These are phyloP conservation scores for Xerocomus brunneocitrinus DNA, from an alignment of 768 basidiomycete genomes.

Conservation along the genomic window DNA sequence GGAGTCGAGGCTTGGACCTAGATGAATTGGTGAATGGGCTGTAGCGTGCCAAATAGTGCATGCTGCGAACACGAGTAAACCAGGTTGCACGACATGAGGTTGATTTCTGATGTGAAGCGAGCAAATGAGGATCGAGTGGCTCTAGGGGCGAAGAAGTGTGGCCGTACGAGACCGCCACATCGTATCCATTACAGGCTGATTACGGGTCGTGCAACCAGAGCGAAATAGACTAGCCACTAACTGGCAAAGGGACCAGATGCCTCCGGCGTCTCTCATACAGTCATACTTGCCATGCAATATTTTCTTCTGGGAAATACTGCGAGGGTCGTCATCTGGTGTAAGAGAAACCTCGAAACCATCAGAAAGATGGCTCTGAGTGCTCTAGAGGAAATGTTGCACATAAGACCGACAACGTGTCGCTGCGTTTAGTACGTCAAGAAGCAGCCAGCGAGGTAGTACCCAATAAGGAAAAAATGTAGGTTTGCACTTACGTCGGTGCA, in stretches of 20 bases:
- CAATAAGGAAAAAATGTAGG: constrained; percentile 2
- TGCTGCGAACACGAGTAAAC: constrained; percentile 34
- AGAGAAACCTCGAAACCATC: constrained; percentile 8
- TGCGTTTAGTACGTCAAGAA: constrained; percentile 20
- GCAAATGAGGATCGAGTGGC: constrained; percentile 36
- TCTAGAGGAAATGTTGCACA: constrained; percentile 1
- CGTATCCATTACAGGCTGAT: constrained; percentile 14
- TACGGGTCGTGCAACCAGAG: constrained; percentile 1
- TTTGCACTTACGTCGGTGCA: constrained; percentile 11
- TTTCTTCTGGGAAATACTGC: constrained; percentile 5
- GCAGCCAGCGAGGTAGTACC: background rate
- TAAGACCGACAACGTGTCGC: constrained; percentile 16
- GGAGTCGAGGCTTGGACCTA: constrained; percentile 21
- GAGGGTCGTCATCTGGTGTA: background rate
- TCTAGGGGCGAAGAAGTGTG: constrained; percentile 28
- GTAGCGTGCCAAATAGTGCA: constrained; percentile 27
- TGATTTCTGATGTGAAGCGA: constrained; percentile 31
- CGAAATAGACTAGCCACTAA: background rate
- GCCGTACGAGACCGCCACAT: constrained; percentile 18
- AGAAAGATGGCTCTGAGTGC: constrained; percentile 1
- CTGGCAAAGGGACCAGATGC: constrained; percentile 4
- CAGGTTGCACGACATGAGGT: constrained; percentile 36
- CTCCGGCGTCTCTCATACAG: constrained; percentile 15
- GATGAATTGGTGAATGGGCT: constrained; percentile 28
- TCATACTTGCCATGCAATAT: constrained; percentile 3